Evolutionary conservation across 441 rosid genomes (phyloP).

Genomic region (Cnidoscolus chayamansa): DNA sequence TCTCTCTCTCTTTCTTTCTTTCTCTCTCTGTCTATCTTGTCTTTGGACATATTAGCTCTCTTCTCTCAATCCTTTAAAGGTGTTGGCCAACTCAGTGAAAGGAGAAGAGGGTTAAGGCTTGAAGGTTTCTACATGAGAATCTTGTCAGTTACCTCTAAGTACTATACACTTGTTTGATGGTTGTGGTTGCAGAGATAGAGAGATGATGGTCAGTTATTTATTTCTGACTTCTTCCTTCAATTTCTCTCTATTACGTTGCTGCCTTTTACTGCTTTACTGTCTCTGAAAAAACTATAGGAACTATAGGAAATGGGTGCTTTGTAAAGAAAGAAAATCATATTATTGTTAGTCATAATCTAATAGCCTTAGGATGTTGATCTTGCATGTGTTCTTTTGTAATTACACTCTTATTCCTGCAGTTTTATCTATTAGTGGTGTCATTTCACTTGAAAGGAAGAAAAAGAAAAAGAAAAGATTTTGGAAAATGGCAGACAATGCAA

Average conservation of each 20-base stretch:
- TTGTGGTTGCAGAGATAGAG: constrained; percentile 22
- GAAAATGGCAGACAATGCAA: constrained; percentile 35
- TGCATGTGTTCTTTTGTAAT: too few species aligned
- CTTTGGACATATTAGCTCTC: background rate
- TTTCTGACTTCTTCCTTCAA: constrained; percentile 7
- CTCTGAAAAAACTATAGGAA: background rate
- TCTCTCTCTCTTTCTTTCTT: background rate
- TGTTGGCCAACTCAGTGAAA: constrained; percentile 5
- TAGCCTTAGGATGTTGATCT: too few species aligned
- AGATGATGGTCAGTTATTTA: constrained; percentile 3
- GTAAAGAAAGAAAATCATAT: background rate
- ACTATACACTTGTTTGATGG: constrained; percentile 12
- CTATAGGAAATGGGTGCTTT: background rate
- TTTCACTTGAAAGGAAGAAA: constrained; percentile 22
- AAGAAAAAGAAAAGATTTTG: constrained; percentile 11
- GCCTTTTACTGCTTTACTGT: constrained; percentile 16
- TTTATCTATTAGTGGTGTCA: constrained; percentile 32
- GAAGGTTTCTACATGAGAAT: constrained; percentile 20
- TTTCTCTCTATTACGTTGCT: constrained; percentile 13
- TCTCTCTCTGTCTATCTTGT: background rate
- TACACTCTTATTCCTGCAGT: too few species aligned
- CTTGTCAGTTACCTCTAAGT: constrained; percentile 25
- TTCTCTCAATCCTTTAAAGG: background rate
- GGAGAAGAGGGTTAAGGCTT: constrained; percentile 15
- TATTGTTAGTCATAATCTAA: too few species aligned